Conservation (phyloP, 805 yeast genomes). For the Zygotorulaspora florentina region DNA sequence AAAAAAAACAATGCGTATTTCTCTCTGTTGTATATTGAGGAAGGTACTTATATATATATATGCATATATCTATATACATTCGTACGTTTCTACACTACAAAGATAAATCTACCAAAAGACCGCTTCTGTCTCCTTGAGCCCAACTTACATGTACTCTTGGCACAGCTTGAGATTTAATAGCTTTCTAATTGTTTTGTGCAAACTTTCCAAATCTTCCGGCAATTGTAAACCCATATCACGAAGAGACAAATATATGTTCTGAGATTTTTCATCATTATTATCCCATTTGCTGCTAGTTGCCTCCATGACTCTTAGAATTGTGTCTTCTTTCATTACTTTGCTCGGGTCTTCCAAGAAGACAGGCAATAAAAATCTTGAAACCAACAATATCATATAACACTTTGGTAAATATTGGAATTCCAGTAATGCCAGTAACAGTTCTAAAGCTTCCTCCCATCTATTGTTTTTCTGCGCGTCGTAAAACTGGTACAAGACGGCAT, state of each 20-base stretch:
- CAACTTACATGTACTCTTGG: slow-evolving; percentile 28
- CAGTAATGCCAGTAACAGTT: slow-evolving; percentile 22
- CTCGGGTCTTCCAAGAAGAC: slow-evolving; percentile 22
- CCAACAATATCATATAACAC: slow-evolving; percentile 25
- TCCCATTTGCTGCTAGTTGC: slow-evolving; percentile 25
- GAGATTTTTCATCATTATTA: slow-evolving; percentile 17
- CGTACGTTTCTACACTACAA: neutral
- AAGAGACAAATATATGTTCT: slow-evolving; percentile 18
- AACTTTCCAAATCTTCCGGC: slow-evolving; percentile 17
- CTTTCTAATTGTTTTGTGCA: slow-evolving; percentile 22
- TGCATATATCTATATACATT: neutral
- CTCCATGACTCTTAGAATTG: slow-evolving; percentile 23
- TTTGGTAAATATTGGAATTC: slow-evolving; percentile 30
- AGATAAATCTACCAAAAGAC: slow-evolving; percentile 1
- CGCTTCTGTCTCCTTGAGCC: neutral
- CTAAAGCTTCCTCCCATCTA: slow-evolving; percentile 23
- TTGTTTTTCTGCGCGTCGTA: slow-evolving; percentile 35
- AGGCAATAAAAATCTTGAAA: slow-evolving; percentile 29
- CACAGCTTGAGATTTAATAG: slow-evolving; percentile 28
- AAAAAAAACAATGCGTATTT: too few relatives aligned
- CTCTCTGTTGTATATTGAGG: neutral
- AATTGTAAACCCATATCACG: slow-evolving; percentile 10
- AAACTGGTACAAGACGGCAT: slow-evolving; percentile 56
- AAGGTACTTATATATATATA: neutral
- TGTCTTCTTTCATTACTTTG: slow-evolving; percentile 20